Conservation (phyloP, 75 land plant genomes). For the Pinus taeda region DNA sequence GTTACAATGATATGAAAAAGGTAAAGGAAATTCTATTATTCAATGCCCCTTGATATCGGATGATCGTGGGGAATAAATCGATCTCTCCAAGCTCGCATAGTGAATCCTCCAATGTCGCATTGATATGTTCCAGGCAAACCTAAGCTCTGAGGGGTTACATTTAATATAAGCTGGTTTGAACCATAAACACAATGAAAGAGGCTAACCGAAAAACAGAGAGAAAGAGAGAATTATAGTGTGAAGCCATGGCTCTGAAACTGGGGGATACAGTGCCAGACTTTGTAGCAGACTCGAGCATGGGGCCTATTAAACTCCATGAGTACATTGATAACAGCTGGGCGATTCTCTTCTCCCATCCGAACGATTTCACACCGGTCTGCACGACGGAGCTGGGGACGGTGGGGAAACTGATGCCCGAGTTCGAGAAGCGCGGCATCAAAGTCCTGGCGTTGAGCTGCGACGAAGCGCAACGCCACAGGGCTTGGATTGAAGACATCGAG, state of each 20-base stretch:
- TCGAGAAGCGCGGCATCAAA: conserved; percentile 41
- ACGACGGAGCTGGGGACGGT: conserved; percentile 50
- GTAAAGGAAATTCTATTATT: no score
- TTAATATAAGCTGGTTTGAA: no score
- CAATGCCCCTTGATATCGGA: no score
- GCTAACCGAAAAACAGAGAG: no score
- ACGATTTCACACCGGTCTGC: conserved; percentile 61
- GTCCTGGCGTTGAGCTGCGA: conserved; percentile 58
- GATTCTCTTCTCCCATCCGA: conserved; percentile 51
- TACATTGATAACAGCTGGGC: conserved; percentile 43
- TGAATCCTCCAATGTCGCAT: no score
- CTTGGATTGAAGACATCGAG: conserved; percentile 48
- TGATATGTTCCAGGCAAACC: no score
- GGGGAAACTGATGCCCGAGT: conserved; percentile 37
- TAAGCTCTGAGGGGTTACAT: no score
- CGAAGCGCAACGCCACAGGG: conserved; percentile 41
- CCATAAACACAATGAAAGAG: no score
- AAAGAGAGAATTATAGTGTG: not conserved
- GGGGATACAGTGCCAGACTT: conserved; percentile 50
- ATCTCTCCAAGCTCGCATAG: no score
- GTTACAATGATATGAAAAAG: no score
- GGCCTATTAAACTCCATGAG: conserved; percentile 28
- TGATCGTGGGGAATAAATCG: no score
- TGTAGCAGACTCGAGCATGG: conserved; percentile 40
- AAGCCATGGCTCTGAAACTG: conserved; percentile 36